A percentile compares a stretch with the other conserved stretches of the same genome.
These are phyloP conservation scores for Yarrowia osloensis DNA, from an alignment of 805 yeast species.

Conservation along the genomic window DNA sequence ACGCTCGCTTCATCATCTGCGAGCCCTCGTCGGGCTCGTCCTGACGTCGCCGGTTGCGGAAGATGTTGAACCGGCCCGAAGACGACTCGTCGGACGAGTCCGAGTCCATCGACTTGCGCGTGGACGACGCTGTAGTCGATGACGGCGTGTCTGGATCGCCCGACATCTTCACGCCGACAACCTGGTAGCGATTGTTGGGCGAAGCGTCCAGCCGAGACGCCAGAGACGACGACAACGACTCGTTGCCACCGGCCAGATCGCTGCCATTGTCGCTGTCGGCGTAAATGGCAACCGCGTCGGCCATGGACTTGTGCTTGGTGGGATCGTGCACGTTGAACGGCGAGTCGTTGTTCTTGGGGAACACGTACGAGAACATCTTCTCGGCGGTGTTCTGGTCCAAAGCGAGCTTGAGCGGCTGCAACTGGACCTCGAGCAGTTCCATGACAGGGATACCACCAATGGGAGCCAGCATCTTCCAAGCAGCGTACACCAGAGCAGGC, in stretches of 20 bases:
- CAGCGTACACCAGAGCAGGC: constrained; percentile 48
- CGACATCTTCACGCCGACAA: constrained; percentile 14
- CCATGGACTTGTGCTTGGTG: constrained; percentile 33
- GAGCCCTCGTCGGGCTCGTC: constrained; percentile 46
- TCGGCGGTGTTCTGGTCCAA: constrained; percentile 72
- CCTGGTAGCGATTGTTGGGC: constrained; percentile 20
- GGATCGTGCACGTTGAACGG: constrained; percentile 36
- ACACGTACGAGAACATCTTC: constrained; percentile 64
- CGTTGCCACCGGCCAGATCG: constrained; percentile 7
- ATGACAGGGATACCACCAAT: constrained; percentile 91
- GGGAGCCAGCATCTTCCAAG: constrained; percentile 81
- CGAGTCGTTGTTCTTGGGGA: constrained; percentile 52
- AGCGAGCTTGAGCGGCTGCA: constrained; percentile 70
- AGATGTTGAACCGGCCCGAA: constrained; percentile 14
- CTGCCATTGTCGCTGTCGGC: constrained; percentile 31
- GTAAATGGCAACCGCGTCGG: constrained; percentile 32
- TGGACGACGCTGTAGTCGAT: not conserved
- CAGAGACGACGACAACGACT: constrained; percentile 29
- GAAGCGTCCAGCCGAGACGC: constrained; percentile 2
- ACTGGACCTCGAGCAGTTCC: constrained; percentile 57
- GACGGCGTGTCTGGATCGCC: not conserved
- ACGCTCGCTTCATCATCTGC: constrained; percentile 74
- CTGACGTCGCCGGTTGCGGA: constrained; percentile 17
- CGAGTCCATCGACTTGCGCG: not conserved
- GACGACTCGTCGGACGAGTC: constrained; percentile 12